A percentile compares a stretch with the other conserved stretches of the same genome.
phyloP scores from a whole-genome alignment of 148 eudicot species.

The Silene uniflora region DNA sequence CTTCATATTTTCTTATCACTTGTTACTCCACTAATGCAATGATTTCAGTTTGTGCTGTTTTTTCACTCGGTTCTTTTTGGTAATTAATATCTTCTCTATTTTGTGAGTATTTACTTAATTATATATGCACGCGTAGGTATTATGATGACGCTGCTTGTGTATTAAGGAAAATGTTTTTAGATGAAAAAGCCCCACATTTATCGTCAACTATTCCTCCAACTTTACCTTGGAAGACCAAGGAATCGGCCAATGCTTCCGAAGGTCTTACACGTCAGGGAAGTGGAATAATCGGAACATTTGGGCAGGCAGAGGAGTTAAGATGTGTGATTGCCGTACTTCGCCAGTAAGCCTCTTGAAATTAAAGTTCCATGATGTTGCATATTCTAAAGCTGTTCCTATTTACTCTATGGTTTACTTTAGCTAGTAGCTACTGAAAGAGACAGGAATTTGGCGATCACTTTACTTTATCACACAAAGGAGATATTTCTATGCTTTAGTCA shows the following conservation, averaged over 20 bases:
- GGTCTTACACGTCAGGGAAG: conserved; percentile 98
- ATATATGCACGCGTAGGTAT: conserved; percentile 50
- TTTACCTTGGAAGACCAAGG: conserved; percentile 90
- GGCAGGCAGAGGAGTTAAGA: conserved; percentile 94
- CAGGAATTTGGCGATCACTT: background rate
- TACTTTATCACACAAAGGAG: background rate
- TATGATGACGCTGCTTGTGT: conserved; percentile 99
- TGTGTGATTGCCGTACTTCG: conserved; percentile 89
- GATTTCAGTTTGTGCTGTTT: background rate
- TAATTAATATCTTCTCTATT: background rate
- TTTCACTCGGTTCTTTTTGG: background rate
- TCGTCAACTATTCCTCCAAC: conserved; percentile 93
- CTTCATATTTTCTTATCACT: background rate
- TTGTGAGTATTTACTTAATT: background rate
- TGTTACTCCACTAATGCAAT: background rate
- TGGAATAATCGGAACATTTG: conserved; percentile 90
- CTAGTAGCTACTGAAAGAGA: background rate
- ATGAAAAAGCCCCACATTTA: conserved; percentile 97
- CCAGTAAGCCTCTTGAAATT: conserved; percentile 51
- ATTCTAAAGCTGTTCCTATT: background rate
- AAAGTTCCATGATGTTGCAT: background rate
- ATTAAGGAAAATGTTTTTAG: conserved; percentile 89
- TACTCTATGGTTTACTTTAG: background rate
- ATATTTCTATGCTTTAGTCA: background rate
- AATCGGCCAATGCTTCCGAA: conserved; percentile 71